Evolutionary conservation across 73 alveolate species (phyloP).

Genomic region (Tetrahymena elliotti): DNA sequence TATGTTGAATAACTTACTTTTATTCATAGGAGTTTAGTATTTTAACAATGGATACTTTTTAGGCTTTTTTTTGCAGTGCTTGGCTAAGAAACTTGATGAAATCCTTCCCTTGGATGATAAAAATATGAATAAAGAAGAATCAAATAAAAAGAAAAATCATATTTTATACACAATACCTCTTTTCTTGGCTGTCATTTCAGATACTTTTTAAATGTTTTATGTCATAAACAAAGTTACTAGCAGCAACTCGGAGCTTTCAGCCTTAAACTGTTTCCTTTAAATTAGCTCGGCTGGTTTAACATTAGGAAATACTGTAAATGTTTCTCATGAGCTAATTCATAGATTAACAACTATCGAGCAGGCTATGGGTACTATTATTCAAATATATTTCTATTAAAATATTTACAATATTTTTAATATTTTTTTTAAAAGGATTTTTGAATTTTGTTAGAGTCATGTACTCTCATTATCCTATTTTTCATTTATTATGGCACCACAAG

Average conservation of each 20-base stretch:
- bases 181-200: background rate
- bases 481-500: constrained; percentile 69
- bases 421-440: background rate
- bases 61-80: background rate
- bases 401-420: background rate
- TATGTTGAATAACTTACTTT: background rate
- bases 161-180: background rate
- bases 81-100: background rate
- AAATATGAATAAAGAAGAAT: background rate
- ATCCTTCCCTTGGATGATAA: background rate
- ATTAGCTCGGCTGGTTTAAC: background rate
- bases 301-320: background rate
- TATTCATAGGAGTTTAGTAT: background rate
- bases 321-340: constrained; percentile 81
- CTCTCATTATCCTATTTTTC: constrained; percentile 70
- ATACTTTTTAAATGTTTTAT: background rate
- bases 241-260: background rate
- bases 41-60: background rate
- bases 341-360: constrained; percentile 43
- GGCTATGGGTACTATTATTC: constrained; percentile 55
- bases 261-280: background rate
- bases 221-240: background rate
- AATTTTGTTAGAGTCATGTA: constrained; percentile 55
- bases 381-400: background rate
- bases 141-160: background rate